Evolutionary conservation across 2,329 filamentous ascomycete species (phyloP), one percentile per base, ranked within the genome.

Genomic region (Macrophomina tecta): DNA sequence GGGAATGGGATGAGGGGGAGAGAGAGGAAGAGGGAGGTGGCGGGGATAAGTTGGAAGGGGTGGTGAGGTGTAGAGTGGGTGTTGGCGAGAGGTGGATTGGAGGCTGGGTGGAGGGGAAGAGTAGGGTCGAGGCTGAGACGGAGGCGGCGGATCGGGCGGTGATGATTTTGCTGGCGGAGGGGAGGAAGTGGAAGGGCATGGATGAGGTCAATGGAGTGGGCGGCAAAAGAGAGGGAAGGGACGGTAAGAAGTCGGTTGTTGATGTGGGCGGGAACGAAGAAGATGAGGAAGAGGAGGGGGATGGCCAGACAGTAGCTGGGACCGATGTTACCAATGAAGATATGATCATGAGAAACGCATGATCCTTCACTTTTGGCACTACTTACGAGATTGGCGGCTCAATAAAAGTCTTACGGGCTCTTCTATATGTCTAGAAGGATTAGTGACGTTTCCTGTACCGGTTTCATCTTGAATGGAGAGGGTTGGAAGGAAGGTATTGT

Each of bases 1-100:
- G 93, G 74, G 73, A 51, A 6, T 45, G 51, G 56, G 56, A 23
- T 1, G 63, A 38, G 23, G 23, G 93, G 74, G 73, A 51, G 8
- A 36, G 51, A 48, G 56, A 23, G 0, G 63, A 48, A 0, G n/a
- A 8, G 7, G 32, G 7, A 6, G n/a, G 2, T 8, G 49, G 28
- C 7, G 16, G 2, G 4, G 51, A 23, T 9, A 56, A 40, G 64
- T 70, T 40, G 49, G 67, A 36, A 11, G 63, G 6, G 53, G 30
- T 38, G 53, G 68, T 42, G n/a, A 62, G 52, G 64, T 62, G 58
- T 30, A 45, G 40, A 51, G 62, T 60, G 7, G 12, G 55, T 6
- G 16, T 55, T 18, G 48, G 63, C 6, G 28, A 65, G 52, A 18
- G 40, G 42, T 62, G 42, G 55, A 70, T 81, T 2, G 76, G 76